phyloP scores from a whole-genome alignment of 1,284 basidiomycete species.

The Cryptococcus floricola region DNA sequence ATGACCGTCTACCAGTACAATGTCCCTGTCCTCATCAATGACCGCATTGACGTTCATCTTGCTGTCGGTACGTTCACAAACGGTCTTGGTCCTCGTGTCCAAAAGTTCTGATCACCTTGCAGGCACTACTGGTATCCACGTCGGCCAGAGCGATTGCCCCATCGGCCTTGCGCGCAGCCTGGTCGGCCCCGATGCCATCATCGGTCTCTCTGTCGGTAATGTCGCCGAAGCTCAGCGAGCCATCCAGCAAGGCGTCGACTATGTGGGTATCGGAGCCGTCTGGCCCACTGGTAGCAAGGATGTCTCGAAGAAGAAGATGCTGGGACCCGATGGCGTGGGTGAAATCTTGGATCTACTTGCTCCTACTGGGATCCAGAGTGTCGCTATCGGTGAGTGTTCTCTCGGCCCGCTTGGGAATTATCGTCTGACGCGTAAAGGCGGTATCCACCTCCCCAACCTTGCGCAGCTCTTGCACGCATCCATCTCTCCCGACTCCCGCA shows the following conservation, averaged over 20 bases:
- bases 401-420: neutral
- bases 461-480: constrained; percentile 67
- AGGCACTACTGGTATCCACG: constrained; percentile 72
- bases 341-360: constrained; percentile 62
- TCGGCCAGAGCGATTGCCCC: constrained; percentile 88
- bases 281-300: constrained; percentile 72
- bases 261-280: constrained; percentile 79
- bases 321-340: constrained; percentile 63
- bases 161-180: constrained; percentile 64
- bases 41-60: constrained; percentile 81
- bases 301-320: constrained; percentile 55
- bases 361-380: constrained; percentile 62
- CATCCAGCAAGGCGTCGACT: constrained; percentile 61
- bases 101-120: neutral
- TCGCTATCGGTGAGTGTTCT: constrained; percentile 68
- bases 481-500: constrained; percentile 58
- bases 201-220: constrained; percentile 78
- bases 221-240: constrained; percentile 58
- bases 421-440: constrained; percentile 55
- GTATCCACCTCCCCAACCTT: constrained; percentile 72
- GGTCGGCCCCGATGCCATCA: constrained; percentile 66
- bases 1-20: constrained; percentile 56
- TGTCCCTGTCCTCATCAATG: constrained; percentile 86
- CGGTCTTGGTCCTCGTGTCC: neutral
- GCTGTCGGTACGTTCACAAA: constrained; percentile 54